Evolutionary conservation across 768 basidiomycete genomes (phyloP), one percentile per base, ranked within the genome.

Genomic region (Mrakia frigida): DNA sequence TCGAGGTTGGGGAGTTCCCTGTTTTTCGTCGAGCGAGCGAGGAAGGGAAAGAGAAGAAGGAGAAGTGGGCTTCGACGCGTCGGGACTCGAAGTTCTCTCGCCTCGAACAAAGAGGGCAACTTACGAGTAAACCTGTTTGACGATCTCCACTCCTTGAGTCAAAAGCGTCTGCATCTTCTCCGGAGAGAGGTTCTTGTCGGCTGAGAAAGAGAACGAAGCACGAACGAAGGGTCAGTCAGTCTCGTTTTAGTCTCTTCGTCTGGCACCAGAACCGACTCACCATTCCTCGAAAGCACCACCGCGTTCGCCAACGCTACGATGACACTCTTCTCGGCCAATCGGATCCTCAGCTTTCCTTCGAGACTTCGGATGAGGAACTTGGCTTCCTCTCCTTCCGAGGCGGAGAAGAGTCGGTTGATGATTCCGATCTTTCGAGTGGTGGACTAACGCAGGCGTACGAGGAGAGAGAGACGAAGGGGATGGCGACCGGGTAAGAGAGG

Each of bases 261-360:
- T 39, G 11, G 25, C 13, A 6, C 28, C 25, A 21, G 9, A 35
- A 60, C 16, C 5, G 14, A 31, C 52, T 77, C 78, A 82, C 83
- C 92, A 78, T 89, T 87, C 82, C 93, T 91, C 31, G 90, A 91
- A 41, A 96, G 86, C 37, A 95, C 92, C 37, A 88, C 88, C 18
- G 96, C 96, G 81, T 94, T 93, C 0, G 96, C 92, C 53, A 99
- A 85, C n/a, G 94, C 91, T 50, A 96, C 91, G 63, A 98, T 86
- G n/a, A 97, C 90, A 0, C 94, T 95, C 74, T 93, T 90, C 82
- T 98, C 97, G 10, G 97, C 97, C 81, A 98, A 91, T 59, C 97
- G 93, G 81, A 99, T 98, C 21, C 97, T 89, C 52, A 99, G 88
- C 83, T 99, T 99, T 77, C 97, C 97, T 85, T 98, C 95, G 79